These are phyloP conservation scores for Candolleomyces aberdarensis DNA, from an alignment of 768 basidiomycete species.

Conservation along the genomic window DNA sequence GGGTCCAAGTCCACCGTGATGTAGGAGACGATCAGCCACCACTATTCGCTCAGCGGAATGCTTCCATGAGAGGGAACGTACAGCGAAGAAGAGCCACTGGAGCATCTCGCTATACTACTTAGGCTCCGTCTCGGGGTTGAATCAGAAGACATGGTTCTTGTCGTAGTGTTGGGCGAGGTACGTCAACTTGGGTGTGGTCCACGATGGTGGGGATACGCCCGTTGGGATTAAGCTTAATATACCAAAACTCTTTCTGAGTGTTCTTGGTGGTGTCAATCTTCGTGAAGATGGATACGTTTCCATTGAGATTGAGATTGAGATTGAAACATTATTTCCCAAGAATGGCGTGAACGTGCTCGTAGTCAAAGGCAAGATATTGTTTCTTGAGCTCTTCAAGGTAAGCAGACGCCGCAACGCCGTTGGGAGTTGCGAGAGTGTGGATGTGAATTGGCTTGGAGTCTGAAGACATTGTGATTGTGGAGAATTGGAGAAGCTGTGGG, in stretches of 20 bases:
- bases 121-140: constrained; percentile 48
- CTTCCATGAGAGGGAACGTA: constrained; percentile 18
- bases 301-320: background rate
- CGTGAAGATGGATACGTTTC: constrained; percentile 33
- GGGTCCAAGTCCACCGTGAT: constrained; percentile 81
- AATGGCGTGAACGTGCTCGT: constrained; percentile 37
- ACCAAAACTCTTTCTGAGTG: constrained; percentile 81
- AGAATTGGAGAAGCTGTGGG: too few relatives aligned
- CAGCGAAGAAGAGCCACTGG: constrained; percentile 88
- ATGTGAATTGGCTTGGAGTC: constrained; percentile 40
- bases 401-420: constrained; percentile 49
- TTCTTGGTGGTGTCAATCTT: constrained; percentile 59
- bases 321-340: background rate
- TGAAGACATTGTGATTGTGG: constrained; percentile 21
- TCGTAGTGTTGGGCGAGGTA: constrained; percentile 84
- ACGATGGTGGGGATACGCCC: constrained; percentile 68
- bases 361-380: constrained; percentile 44
- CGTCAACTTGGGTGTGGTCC: constrained; percentile 61
- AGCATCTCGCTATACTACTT: constrained; percentile 68
- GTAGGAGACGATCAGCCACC: constrained; percentile 2
- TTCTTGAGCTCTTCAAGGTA: constrained; percentile 63
- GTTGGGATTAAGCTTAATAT: constrained; percentile 70
- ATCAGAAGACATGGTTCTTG: constrained; percentile 64
- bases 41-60: background rate
- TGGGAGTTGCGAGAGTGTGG: constrained; percentile 57